Conservation (phyloP, 306 rosid species). For the Pterocarpus macrocarpus region DNA sequence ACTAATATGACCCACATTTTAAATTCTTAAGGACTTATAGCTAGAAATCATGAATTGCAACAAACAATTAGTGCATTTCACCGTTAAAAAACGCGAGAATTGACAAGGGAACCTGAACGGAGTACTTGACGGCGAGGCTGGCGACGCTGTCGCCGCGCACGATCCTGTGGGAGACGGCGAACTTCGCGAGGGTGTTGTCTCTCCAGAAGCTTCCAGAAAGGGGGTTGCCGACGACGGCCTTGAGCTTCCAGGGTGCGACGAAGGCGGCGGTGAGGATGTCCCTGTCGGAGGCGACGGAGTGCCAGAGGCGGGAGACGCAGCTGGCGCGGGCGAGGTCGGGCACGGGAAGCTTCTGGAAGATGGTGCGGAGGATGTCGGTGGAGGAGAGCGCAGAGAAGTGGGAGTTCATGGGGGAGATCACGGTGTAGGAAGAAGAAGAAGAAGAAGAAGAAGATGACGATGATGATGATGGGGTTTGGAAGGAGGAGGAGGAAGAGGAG, state of each 20-base stretch:
- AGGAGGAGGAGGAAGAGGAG: slow-evolving; percentile 15
- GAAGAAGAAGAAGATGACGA: slow-evolving; percentile 6
- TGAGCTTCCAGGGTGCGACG: slow-evolving; percentile 78
- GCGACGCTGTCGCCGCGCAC: slow-evolving; percentile 80
- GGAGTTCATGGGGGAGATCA: slow-evolving; percentile 76
- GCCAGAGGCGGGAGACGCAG: slow-evolving; percentile 90
- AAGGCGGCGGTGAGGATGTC: slow-evolving; percentile 68
- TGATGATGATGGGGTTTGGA: background rate
- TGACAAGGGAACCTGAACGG: slow-evolving; percentile 69
- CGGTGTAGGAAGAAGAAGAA: slow-evolving; percentile 14
- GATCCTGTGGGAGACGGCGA: slow-evolving; percentile 83
- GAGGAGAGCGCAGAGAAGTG: slow-evolving; percentile 75
- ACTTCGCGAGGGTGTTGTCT: slow-evolving; percentile 74
- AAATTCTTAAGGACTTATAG: too few species aligned
- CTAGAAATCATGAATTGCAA: background rate
- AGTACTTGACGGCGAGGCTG: slow-evolving; percentile 92
- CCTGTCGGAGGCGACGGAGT: slow-evolving; percentile 82
- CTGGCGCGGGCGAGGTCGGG: slow-evolving; percentile 83
- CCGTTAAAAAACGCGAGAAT: background rate
- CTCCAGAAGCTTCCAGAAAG: slow-evolving; percentile 93
- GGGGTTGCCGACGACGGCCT: slow-evolving; percentile 68
- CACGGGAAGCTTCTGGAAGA: slow-evolving; percentile 76
- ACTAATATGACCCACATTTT: too few species aligned
- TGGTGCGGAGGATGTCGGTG: slow-evolving; percentile 80
- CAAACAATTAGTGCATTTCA: slow-evolving; percentile 2